These are phyloP conservation scores for Nicotiana noctiflora DNA, from an alignment of 257 asterid genomes.

Conservation along the genomic window DNA sequence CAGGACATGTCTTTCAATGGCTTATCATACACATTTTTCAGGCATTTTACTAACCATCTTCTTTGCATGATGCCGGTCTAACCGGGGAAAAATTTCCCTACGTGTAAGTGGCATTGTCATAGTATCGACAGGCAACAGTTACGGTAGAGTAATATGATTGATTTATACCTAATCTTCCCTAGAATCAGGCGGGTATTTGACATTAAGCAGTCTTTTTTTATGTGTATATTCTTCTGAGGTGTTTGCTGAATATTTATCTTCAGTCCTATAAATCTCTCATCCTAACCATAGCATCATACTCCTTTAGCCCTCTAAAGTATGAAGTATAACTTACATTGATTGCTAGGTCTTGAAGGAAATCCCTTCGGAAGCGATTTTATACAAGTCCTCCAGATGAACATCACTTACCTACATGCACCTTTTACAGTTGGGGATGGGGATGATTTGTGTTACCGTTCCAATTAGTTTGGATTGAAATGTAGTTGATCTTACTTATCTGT, in stretches of 20 bases:
- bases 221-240: not conserved
- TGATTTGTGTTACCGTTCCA: not conserved
- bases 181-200: not conserved
- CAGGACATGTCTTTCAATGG: not conserved
- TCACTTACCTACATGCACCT: not conserved
- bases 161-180: not conserved
- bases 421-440: not conserved
- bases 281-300: not conserved
- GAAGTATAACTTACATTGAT: not conserved
- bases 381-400: not conserved
- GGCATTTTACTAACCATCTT: not conserved
- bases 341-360: not conserved
- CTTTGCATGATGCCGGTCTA: not conserved
- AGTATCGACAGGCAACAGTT: not conserved
- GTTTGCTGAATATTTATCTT: not conserved
- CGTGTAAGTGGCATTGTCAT: not conserved
- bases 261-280: slow-evolving; percentile 1
- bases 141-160: not conserved
- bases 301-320: not conserved
- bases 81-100: not conserved
- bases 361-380: not conserved
- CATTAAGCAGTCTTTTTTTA: not conserved
- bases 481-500: not conserved
- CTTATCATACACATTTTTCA: not conserved
- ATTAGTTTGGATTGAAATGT: not conserved